Conservation (phyloP, 1,139 yeast genomes). For the Pichia sp. region DNA sequence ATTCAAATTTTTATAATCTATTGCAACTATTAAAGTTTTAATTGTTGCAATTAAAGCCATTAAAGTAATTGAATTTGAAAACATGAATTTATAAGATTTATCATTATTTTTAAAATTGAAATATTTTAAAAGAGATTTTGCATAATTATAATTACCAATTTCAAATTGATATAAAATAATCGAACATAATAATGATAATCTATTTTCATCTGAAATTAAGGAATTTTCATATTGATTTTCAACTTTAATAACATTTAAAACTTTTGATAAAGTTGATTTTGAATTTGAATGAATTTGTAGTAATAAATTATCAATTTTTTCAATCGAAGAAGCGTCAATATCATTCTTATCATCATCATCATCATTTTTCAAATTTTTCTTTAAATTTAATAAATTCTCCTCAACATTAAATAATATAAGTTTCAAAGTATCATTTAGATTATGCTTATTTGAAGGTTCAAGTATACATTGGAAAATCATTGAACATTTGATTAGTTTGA, state of each 20-base stretch:
- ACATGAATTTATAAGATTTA: conserved; percentile 8
- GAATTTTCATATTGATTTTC: conserved; percentile 10
- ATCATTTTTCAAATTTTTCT: conserved; percentile 1
- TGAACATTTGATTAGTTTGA: conserved; percentile 22
- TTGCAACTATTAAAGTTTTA: conserved; percentile 18
- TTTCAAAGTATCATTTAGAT: conserved; percentile 19
- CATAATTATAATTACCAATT: conserved; percentile 17
- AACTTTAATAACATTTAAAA: conserved; percentile 14
- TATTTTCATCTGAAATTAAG: conserved; percentile 24
- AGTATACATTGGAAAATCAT: conserved; percentile 22
- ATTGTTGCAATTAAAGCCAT: conserved; percentile 24
- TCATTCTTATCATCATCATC: conserved; percentile 5
- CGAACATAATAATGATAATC: conserved; percentile 25
- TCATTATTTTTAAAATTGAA: conserved; percentile 16
- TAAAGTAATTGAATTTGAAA: conserved; percentile 20
- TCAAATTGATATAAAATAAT: conserved; percentile 24
- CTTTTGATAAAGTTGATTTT: conserved; percentile 18
- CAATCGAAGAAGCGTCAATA: too few species aligned
- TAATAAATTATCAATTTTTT: conserved; percentile 3
- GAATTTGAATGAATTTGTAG: conserved; percentile 6
- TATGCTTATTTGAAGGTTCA: conserved; percentile 17
- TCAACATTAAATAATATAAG: conserved; percentile 19
- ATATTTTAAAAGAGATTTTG: conserved; percentile 20
- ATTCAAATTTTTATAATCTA: conserved; percentile 11
- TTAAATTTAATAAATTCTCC: conserved; percentile 16